A percentile compares a stretch with the other conserved stretches of the same genome.
phyloP scores from a whole-genome alignment of 192 early-diverging fungal species.

The Coemansia asiatica region DNA sequence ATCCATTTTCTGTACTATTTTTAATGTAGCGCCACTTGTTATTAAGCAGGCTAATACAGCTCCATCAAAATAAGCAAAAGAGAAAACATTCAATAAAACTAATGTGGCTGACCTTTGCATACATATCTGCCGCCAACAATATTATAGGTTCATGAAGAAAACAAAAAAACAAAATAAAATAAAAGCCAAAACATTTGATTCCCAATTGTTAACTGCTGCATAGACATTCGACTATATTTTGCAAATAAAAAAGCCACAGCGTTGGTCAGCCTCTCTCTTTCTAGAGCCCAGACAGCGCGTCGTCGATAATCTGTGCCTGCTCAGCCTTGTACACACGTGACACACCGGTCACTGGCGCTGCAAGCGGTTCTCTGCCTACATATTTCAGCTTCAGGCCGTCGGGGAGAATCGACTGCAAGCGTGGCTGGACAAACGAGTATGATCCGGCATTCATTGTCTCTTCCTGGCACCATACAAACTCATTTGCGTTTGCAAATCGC shows the following conservation, averaged over 20 bases:
- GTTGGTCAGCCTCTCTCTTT: neutral
- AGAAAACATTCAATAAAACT: neutral
- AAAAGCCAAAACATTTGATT: neutral
- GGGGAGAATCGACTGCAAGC: constrained; percentile 76
- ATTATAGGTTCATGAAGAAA: neutral
- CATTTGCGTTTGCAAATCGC: constrained; percentile 62
- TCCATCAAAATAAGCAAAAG: neutral
- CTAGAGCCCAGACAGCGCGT: constrained; percentile 44
- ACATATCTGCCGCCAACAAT: neutral
- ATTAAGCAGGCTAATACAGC: neutral
- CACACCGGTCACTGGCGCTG: constrained; percentile 82
- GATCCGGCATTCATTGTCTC: constrained; percentile 94
- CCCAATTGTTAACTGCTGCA: neutral
- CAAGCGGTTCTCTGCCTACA: constrained; percentile 69
- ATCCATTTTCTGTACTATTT: neutral
- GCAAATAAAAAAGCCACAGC: constrained; percentile 11
- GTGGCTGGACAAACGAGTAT: constrained; percentile 83
- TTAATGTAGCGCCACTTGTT: neutral
- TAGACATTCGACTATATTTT: neutral
- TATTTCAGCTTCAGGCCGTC: constrained; percentile 56
- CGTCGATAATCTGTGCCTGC: constrained; percentile 58
- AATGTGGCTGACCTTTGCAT: neutral
- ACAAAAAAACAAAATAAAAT: too few species aligned
- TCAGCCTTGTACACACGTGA: constrained; percentile 68
- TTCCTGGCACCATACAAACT: constrained; percentile 83